phyloP scores from a whole-genome alignment of 1,284 basidiomycete species.

The Trichosporon coremiiforme region DNA sequence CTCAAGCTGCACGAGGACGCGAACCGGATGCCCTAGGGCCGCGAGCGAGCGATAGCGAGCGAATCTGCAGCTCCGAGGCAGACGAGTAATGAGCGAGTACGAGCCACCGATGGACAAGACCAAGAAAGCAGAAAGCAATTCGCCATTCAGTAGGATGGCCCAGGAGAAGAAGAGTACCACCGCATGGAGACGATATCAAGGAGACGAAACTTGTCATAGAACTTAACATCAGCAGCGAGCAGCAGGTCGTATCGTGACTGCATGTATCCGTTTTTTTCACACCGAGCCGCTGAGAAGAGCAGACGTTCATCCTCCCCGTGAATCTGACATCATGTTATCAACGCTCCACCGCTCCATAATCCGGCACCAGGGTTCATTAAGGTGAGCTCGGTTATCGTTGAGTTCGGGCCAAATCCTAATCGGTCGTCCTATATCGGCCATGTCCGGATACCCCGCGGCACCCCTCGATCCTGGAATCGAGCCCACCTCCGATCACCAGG shows the following conservation, averaged over 20 bases:
- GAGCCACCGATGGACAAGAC: background rate
- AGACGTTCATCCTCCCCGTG: background rate
- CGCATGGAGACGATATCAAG: background rate
- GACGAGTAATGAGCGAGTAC: too few relatives aligned
- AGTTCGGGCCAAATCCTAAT: too few relatives aligned
- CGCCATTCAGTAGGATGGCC: background rate
- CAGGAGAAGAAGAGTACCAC: too few relatives aligned
- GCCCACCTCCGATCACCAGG: background rate
- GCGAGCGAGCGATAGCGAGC: background rate
- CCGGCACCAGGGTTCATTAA: background rate
- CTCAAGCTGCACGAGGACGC: background rate
- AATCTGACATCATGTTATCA: background rate
- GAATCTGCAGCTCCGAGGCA: too few relatives aligned
- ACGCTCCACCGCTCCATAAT: background rate
- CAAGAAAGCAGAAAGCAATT: background rate
- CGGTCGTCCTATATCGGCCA: background rate
- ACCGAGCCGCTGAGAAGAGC: background rate
- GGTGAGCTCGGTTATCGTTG: background rate
- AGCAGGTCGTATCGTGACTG: background rate
- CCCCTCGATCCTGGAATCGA: too few relatives aligned
- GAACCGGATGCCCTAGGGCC: background rate
- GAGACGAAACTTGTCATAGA: conserved; percentile 10
- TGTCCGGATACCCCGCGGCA: background rate
- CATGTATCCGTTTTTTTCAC: background rate
- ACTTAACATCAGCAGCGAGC: background rate